These are phyloP conservation scores for Phascolomyces articulosus DNA, from an alignment of 371 early-diverging fungal species.

Conservation along the genomic window DNA sequence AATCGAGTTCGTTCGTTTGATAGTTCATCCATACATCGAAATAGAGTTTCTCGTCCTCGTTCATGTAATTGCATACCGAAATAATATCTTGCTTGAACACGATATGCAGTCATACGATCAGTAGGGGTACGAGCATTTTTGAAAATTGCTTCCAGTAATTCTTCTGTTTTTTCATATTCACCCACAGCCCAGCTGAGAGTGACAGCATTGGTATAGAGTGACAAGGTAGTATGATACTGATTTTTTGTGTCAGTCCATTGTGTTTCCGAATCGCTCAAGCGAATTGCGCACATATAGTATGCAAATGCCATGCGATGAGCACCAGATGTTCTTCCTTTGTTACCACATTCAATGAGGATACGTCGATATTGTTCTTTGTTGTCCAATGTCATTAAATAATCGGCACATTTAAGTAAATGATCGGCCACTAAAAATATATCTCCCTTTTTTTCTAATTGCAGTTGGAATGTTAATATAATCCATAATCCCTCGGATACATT, in stretches of 20 bases:
- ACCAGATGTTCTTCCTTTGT: slow-evolving; percentile 38
- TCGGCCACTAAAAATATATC: slow-evolving; percentile 43
- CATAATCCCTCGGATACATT: too few species aligned
- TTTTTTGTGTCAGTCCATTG: slow-evolving; percentile 26
- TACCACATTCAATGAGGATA: slow-evolving; percentile 38
- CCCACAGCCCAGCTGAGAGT: slow-evolving; percentile 45
- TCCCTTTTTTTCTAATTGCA: slow-evolving; percentile 16
- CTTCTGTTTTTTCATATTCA: slow-evolving; percentile 35
- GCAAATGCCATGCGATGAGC: slow-evolving; percentile 43
- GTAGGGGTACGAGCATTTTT: slow-evolving; percentile 26
- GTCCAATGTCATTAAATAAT: slow-evolving; percentile 21
- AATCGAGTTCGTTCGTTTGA: slow-evolving; percentile 20
- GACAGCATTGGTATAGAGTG: slow-evolving; percentile 34
- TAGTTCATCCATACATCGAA: slow-evolving; percentile 35
- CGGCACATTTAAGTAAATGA: slow-evolving; percentile 39
- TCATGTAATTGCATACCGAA: slow-evolving; percentile 40
- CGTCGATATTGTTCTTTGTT: slow-evolving; percentile 25
- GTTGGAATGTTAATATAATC: too few species aligned
- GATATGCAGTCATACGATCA: slow-evolving; percentile 40
- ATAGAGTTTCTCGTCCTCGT: slow-evolving; percentile 25
- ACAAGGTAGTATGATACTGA: slow-evolving; percentile 25
- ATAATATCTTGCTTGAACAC: slow-evolving; percentile 39
- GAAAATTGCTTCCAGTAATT: slow-evolving; percentile 32
- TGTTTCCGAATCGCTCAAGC: slow-evolving; percentile 7
- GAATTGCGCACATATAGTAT: slow-evolving; percentile 39